These are phyloP conservation scores for Forsythia suspensa DNA, from an alignment of 257 asterid species.

Conservation along the genomic window DNA sequence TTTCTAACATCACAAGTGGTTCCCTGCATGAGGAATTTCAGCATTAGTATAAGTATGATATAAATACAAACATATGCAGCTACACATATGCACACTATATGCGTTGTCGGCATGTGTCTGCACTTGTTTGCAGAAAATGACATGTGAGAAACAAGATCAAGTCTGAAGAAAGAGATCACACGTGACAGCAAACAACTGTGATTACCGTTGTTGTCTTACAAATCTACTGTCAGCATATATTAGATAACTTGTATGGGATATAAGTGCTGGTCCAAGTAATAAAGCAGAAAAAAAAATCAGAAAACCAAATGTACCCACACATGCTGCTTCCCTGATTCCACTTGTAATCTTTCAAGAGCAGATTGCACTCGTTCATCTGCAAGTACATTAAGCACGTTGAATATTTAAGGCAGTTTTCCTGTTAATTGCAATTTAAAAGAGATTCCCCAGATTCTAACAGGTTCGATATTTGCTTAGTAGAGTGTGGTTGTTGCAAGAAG, in stretches of 20 bases:
- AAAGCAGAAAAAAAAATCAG: constrained; percentile 9
- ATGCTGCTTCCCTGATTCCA: constrained; percentile 93
- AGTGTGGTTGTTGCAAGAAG: not conserved
- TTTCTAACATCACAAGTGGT: constrained; percentile 83
- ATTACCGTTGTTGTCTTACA: constrained; percentile 2
- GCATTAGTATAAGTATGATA: constrained; percentile 17
- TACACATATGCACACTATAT: not conserved
- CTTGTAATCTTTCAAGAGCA: constrained; percentile 61
- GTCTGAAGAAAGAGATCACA: constrained; percentile 6
- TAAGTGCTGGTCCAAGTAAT: not conserved
- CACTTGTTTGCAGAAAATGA: not conserved
- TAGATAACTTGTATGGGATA: not conserved
- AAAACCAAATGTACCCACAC: constrained; percentile 67
- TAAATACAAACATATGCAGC: not conserved
- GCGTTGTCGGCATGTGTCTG: not conserved
- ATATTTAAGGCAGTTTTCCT: not conserved
- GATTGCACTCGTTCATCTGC: constrained; percentile 81
- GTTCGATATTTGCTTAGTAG: not conserved
- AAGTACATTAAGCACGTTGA: constrained; percentile 18
- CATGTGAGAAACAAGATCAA: constrained; percentile 8
- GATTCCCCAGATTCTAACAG: not conserved
- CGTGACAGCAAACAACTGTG: not conserved
- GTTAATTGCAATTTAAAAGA: not conserved
- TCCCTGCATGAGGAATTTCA: constrained; percentile 59
- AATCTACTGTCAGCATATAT: constrained; percentile 7